Evolutionary conservation across 1,139 yeast species (phyloP), one percentile per base, ranked within the genome.

Genomic region (Debaryomyces fabryi): DNA sequence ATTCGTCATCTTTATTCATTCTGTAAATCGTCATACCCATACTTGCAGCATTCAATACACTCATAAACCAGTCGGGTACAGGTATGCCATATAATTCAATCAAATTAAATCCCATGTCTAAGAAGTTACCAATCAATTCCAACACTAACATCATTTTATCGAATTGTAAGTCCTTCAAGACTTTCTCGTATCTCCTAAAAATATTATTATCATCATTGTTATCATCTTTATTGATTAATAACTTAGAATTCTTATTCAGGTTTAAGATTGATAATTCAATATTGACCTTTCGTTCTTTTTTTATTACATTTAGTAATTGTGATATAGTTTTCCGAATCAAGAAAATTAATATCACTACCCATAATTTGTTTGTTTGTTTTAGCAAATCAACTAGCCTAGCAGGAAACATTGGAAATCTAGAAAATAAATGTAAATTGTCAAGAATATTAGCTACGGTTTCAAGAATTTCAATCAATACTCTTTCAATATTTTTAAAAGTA

Each of bases 1-100:
- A 76, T 59, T 76, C 81, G 52, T 76, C 80, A 54, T 76, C 81
- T 58, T 76, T 76, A 62, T 75, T 76, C 81, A 76, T 76, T 65
- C 81, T 72, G 64, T 76, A 76, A 39, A 76, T 63, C 10, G 80
- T 74, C 81, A 76, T 76, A 47, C 67, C 68, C 80, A 76, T 75
- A 54, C 79, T 73, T 30, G 78, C 68, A 45, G 72, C 63, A 53
- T 75, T 76, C 64, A 76, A 69, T 9, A 59, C 48, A 52, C 65
- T 68, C 79, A 75, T 74, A 44, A 74, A 58, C 79, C 79, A 75
- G 37, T 68, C 71, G 4, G 80, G 79, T 10, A 75, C 70, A 1
- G 60, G 62, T 39, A 73, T 51, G 2, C 68, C 67, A 42, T 69
- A 69, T 24, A 72, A 63, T 54, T 76, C 81, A 49, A 76, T 73